Base-by-base conservation (phyloP, 106 monocot species). In the Posidonia australis region DNA sequence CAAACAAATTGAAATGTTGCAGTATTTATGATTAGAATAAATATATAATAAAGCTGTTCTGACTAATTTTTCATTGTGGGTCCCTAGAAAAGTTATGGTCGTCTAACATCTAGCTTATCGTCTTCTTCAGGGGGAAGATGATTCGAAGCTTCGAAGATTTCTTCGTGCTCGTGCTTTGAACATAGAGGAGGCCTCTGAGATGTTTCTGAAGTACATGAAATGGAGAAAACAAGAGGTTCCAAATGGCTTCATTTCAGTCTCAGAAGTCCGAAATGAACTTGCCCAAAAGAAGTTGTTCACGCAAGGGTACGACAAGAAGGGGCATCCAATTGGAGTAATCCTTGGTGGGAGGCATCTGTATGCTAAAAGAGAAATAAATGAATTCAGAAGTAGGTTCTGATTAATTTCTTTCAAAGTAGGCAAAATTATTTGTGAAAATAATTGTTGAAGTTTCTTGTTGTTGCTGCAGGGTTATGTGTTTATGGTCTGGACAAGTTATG, bases 401-500 rank as follows among this genome's bases (percentile, higher is more conserved):
- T 5, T 10, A 1, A 22, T 20, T 43, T 10, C n/a, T n/a, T n/a
- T 5, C n/a, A 18, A 22, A 14, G 28, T 31, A 2, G 16, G 4
- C 11, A 31, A 19, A 21, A 23, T 46, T 61, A 9, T 32, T 0
- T n/a, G 28, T 9, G 56, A 56, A 9, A n/a, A 5, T 1, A 25
- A 77, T 22, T 46, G 13, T 16, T 72, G 18, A 14, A 13, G 9
- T 29, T 62, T 11, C 27, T 45, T 69, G 29, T 56, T 16, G 44
- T 7, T 56, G 12, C 53, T 65, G 46, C 81, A 92, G 92, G 87
- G 63, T 74, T 63, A 58, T 76, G 76, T 43, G 72, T 73, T 9
- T 88, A 83, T 30, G 46, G 70, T 44, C 77, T 92, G 1, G 92
- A 83, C 60, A 92, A 80, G 63, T 32, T 92, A 45, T 82, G 82